phyloP scores from a whole-genome alignment of 495 filamentous ascomycete genomes.

The Xylaria grammica region DNA sequence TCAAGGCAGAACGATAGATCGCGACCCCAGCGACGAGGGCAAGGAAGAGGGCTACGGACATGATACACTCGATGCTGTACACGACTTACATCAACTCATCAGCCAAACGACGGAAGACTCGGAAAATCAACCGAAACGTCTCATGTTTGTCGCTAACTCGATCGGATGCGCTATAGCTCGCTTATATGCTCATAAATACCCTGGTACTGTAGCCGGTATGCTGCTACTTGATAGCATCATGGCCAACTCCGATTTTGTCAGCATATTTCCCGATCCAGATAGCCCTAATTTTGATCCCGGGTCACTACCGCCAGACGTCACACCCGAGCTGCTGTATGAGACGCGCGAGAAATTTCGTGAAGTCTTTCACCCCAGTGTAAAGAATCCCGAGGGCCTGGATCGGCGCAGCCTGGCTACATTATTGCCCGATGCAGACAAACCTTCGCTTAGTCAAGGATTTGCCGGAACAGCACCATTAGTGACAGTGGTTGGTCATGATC shows the following conservation, averaged over 20 bases:
- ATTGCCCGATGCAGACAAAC: constrained; percentile 57
- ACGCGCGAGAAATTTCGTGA: constrained; percentile 45
- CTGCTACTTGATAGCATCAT: constrained; percentile 68
- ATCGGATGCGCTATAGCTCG: constrained; percentile 66
- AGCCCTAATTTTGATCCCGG: constrained; percentile 49
- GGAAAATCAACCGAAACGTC: constrained; percentile 11
- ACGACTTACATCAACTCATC: constrained; percentile 60
- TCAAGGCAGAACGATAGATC: constrained; percentile 60
- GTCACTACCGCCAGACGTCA: constrained; percentile 49
- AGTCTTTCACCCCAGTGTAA: constrained; percentile 59
- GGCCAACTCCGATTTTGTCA: constrained; percentile 64
- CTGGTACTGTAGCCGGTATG: constrained; percentile 50
- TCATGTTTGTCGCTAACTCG: constrained; percentile 62
- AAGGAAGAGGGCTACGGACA: constrained; percentile 56
- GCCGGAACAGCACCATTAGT: constrained; percentile 48
- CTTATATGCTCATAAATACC: constrained; percentile 57
- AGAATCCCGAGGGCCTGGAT: constrained; percentile 62
- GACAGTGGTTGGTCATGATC: constrained; percentile 67
- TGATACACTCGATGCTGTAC: constrained; percentile 51
- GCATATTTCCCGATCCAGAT: constrained; percentile 65
- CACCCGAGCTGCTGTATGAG: constrained; percentile 50
- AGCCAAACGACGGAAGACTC: constrained; percentile 37
- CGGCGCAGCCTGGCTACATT: constrained; percentile 53
- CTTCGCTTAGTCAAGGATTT: constrained; percentile 47
- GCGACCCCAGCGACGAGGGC: constrained; percentile 57